Conservation (phyloP, 331 rosid species). For the Cydonia oblonga region DNA sequence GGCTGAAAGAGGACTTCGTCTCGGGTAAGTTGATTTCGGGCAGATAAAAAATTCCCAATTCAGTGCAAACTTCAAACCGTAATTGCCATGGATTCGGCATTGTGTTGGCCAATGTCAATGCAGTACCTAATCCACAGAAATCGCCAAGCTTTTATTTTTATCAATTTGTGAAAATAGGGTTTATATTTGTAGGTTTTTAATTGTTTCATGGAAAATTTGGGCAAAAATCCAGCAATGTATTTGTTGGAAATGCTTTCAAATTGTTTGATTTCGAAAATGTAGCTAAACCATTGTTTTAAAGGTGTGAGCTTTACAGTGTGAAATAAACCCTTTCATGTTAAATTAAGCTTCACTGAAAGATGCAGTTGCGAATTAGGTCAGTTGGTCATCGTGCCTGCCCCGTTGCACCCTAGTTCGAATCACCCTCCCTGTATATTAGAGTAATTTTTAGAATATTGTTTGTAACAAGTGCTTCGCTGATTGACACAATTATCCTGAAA, state of each 20-base stretch:
- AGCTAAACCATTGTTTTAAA: neutral
- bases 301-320: neutral
- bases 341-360: too few relatives aligned
- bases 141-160: neutral
- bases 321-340: neutral
- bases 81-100: neutral
- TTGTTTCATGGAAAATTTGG: neutral
- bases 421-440: neutral
- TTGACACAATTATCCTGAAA: neutral
- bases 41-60: neutral
- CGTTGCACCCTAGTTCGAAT: too few relatives aligned
- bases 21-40: neutral
- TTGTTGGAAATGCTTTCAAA: neutral
- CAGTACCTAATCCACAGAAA: neutral
- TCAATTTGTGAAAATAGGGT: neutral
- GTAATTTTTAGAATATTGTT: too few relatives aligned
- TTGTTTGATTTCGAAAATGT: neutral
- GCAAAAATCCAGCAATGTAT: neutral
- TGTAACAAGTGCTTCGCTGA: neutral
- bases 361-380: too few relatives aligned
- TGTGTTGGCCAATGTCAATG: neutral
- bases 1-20: neutral
- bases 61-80: neutral
- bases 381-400: neutral
- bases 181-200: neutral